phyloP scores from a whole-genome alignment of 2,329 filamentous ascomycete species.

The Colletotrichum gloeosporioides region DNA sequence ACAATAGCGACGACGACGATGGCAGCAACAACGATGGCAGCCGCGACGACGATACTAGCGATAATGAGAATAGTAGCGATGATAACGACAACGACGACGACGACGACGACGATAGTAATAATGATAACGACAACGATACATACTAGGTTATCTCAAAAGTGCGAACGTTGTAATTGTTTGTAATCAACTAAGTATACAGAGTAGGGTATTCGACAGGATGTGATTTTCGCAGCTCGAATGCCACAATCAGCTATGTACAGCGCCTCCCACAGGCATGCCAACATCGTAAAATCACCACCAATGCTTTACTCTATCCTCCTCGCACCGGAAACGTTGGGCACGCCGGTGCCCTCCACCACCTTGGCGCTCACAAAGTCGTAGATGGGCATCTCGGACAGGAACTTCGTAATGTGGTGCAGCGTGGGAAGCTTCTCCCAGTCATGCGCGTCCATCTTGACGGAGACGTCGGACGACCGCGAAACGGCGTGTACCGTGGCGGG shows the following conservation, averaged over 20 bases:
- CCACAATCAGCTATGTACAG: not conserved
- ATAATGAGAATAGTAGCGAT: no score
- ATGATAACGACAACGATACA: no score
- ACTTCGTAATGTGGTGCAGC: constrained; percentile 60
- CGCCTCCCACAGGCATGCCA: not conserved
- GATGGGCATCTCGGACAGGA: constrained; percentile 60
- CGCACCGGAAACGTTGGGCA: constrained; percentile 46
- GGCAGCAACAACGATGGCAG: no score
- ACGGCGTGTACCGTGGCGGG: constrained; percentile 33
- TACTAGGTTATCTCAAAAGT: not conserved
- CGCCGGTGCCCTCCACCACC: constrained; percentile 59
- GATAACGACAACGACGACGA: no score
- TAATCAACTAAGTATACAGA: not conserved
- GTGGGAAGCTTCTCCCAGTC: constrained; percentile 64
- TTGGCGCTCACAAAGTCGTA: constrained; percentile 61
- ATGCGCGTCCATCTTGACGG: constrained; percentile 52
- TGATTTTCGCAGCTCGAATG: not conserved
- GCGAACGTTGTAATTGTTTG: no score
- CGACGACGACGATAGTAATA: no score
- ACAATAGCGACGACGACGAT: no score
- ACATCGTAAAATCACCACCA: not conserved
- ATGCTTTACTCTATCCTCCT: constrained; percentile 12
- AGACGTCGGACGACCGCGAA: constrained; percentile 39
- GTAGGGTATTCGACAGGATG: not conserved
- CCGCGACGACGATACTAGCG: no score